Conservation (phyloP, 1,139 yeast species). For the Suhomyces guaymorum region DNA sequence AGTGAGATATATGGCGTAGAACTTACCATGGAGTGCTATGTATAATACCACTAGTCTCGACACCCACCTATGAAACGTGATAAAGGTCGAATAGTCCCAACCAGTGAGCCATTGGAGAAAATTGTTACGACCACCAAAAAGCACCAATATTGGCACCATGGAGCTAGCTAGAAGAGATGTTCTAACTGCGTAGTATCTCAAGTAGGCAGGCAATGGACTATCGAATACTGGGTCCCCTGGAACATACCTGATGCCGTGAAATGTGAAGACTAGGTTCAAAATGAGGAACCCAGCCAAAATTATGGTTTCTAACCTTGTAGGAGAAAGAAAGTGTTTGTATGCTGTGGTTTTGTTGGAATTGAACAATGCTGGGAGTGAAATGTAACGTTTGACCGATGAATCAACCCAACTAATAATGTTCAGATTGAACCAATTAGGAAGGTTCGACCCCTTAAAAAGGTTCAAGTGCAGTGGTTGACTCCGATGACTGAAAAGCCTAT, state of each 20-base stretch:
- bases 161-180: constrained; percentile 58
- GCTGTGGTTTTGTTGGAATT: constrained; percentile 40
- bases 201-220: constrained; percentile 18
- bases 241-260: constrained; percentile 22
- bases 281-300: constrained; percentile 12
- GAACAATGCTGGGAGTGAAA: constrained; percentile 53
- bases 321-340: constrained; percentile 43
- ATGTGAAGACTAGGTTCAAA: constrained; percentile 8
- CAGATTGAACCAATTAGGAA: too few relatives aligned
- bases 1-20: constrained; percentile 26
- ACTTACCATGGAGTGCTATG: constrained; percentile 40
- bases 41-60: constrained; percentile 49
- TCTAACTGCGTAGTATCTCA: constrained; percentile 52
- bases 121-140: constrained; percentile 66
- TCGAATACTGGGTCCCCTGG: constrained; percentile 34
- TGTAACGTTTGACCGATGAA: background rate
- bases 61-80: constrained; percentile 60
- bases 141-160: constrained; percentile 51
- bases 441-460: too few relatives aligned
- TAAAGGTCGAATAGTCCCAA: constrained; percentile 60
- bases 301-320: constrained; percentile 60
- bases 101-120: constrained; percentile 57
- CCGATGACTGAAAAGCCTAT: too few relatives aligned
- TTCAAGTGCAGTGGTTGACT: too few relatives aligned
- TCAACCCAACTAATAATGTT: too few relatives aligned